phyloP scores from a whole-genome alignment of 805 yeast genomes.

The Priceomyces melissophilus region DNA sequence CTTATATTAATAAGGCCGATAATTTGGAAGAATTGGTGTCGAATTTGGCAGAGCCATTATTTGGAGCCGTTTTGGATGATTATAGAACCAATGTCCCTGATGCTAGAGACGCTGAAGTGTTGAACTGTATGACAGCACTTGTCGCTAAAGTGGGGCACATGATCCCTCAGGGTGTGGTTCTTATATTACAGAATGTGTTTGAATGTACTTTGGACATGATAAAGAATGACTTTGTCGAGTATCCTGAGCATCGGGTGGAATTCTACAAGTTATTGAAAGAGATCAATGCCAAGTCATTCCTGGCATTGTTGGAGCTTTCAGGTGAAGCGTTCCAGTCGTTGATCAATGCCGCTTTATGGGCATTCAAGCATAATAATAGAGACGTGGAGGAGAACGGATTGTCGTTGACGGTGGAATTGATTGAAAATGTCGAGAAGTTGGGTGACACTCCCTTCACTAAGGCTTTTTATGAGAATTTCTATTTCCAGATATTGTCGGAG shows the following conservation, averaged over 20 bases:
- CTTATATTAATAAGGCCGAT: constrained; percentile 83
- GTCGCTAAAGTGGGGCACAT: constrained; percentile 82
- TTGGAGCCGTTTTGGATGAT: constrained; percentile 84
- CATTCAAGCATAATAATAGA: constrained; percentile 94
- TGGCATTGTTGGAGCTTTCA: constrained; percentile 82
- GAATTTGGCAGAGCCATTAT: constrained; percentile 77
- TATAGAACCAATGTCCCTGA: constrained; percentile 87
- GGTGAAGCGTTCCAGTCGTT: constrained; percentile 89
- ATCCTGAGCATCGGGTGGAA: constrained; percentile 96
- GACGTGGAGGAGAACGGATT: constrained; percentile 94
- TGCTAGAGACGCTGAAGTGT: constrained; percentile 96
- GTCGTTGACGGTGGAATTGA: constrained; percentile 74
- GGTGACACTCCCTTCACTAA: constrained; percentile 71
- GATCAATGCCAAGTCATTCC: constrained; percentile 80
- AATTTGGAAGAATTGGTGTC: constrained; percentile 79
- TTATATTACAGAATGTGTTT: constrained; percentile 85
- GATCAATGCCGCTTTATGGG: constrained; percentile 95
- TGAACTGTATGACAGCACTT: constrained; percentile 89
- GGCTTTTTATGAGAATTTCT: constrained; percentile 85
- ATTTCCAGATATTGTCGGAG: constrained; percentile 85
- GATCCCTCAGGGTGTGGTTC: constrained; percentile 86
- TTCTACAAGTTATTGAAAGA: constrained; percentile 87
- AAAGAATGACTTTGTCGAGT: constrained; percentile 90
- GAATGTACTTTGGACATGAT: constrained; percentile 95
- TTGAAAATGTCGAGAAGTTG: constrained; percentile 77